A percentile compares a stretch with the other conserved stretches of the same genome.
Conservation (phyloP, 257 asterid species). For the Przewalskia tangutica region DNA sequence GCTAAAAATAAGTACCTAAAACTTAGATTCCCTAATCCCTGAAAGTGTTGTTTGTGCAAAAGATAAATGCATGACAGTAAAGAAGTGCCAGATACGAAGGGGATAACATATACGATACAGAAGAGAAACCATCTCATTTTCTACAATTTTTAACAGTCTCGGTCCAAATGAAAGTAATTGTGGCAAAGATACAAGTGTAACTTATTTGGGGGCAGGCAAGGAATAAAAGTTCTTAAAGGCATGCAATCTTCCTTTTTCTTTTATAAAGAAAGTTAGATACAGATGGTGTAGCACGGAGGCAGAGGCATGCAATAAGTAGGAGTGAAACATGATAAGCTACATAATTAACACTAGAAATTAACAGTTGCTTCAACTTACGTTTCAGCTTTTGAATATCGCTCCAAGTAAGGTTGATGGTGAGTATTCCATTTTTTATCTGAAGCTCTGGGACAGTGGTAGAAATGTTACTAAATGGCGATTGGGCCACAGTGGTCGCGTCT, state of each 20-base stretch:
- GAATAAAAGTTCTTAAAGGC: neutral
- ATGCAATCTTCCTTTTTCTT: neutral
- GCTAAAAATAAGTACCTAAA: neutral
- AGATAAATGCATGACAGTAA: neutral
- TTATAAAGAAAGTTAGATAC: neutral
- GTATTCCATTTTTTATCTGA: conserved; percentile 32
- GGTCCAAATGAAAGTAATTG: neutral
- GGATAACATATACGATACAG: neutral
- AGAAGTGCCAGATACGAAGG: neutral
- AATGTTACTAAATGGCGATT: conserved; percentile 23
- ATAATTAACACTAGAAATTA: neutral
- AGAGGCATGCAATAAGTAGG: neutral
- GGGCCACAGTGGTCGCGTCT: conserved; percentile 35
- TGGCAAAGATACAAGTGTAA: neutral
- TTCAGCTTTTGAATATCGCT: conserved; percentile 38
- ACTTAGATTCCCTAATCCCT: neutral
- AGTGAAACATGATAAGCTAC: neutral
- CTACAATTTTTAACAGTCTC: neutral
- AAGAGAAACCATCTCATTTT: neutral
- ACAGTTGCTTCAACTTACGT: conserved; percentile 36
- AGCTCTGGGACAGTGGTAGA: conserved; percentile 39
- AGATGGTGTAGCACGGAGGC: neutral
- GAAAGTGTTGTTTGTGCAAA: neutral
- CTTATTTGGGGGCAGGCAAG: neutral
- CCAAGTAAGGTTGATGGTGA: conserved; percentile 59